Evolutionary conservation across 345 rosid species (phyloP).

Genomic region (Murraya paniculata): DNA sequence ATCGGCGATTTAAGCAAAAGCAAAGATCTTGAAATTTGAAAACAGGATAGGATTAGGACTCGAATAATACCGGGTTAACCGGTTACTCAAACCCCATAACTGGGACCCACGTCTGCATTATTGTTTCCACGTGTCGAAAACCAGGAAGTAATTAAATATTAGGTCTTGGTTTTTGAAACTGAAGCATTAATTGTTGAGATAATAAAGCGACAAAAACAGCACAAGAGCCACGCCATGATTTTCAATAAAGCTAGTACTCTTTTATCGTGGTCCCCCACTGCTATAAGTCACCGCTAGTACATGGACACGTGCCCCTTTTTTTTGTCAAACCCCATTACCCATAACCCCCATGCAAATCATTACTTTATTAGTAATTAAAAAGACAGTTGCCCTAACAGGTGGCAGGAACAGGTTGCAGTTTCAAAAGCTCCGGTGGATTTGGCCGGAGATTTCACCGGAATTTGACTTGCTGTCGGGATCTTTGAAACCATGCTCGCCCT

Average conservation of each 20-base stretch:
- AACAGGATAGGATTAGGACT: not conserved
- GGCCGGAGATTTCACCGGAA: constrained; percentile 25
- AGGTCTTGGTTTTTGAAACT: constrained; percentile 24
- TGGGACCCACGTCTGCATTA: constrained; percentile 24
- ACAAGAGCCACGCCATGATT: constrained; percentile 39
- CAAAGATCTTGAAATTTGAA: not conserved
- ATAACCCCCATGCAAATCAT: constrained; percentile 36
- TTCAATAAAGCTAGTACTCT: constrained; percentile 20
- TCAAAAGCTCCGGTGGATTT: constrained; percentile 1
- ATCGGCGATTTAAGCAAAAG: not conserved
- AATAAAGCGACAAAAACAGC: constrained; percentile 19
- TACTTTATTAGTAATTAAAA: constrained; percentile 27
- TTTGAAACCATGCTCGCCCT: constrained; percentile 16
- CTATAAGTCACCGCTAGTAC: not conserved
- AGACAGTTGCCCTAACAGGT: constrained; percentile 32
- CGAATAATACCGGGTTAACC: constrained; percentile 15
- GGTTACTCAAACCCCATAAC: not conserved
- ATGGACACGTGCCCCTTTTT: constrained; percentile 22
- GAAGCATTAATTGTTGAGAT: constrained; percentile 10
- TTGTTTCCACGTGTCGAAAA: constrained; percentile 38
- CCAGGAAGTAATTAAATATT: constrained; percentile 18
- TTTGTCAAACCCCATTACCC: constrained; percentile 27
- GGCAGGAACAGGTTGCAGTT: constrained; percentile 30
- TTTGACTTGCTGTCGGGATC: constrained; percentile 32
- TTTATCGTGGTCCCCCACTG: constrained; percentile 14